Conservation (phyloP, 2,329 filamentous ascomycete species). For the Anthostomella pinea region DNA sequence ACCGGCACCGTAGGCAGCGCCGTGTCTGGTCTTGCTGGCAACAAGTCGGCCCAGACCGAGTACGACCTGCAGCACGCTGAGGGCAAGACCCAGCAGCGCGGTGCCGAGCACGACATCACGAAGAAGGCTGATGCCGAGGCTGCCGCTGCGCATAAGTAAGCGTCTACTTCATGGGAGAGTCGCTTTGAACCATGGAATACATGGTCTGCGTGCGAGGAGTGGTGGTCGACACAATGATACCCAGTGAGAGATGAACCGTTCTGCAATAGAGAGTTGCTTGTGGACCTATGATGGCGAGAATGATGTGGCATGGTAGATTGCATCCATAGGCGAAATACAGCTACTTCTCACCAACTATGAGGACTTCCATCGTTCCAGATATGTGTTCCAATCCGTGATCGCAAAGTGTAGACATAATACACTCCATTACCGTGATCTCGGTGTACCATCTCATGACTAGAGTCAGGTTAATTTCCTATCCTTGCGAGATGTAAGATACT, state of each 20-base stretch:
- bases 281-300: conserved; percentile 11
- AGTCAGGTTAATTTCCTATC: too few relatives aligned
- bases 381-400: too few relatives aligned
- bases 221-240: conserved; percentile 17
- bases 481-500: too few relatives aligned
- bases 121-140: conserved; percentile 60
- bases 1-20: conserved; percentile 69
- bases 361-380: too few relatives aligned
- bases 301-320: conserved; percentile 7
- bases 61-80: conserved; percentile 70
- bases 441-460: too few relatives aligned
- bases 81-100: conserved; percentile 81
- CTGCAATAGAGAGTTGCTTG: not conserved
- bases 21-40: conserved; percentile 70
- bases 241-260: conserved; percentile 10
- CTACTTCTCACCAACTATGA: not conserved
- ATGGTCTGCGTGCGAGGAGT: not conserved
- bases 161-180: conserved; percentile 4
- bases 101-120: conserved; percentile 76
- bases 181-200: not conserved
- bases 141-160: conserved; percentile 17
- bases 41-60: conserved; percentile 61
- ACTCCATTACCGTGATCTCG: too few relatives aligned
- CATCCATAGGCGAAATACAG: conserved; percentile 11
- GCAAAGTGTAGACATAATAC: too few relatives aligned